These are phyloP conservation scores for Phaeodactylum tricornutum DNA, from an alignment of 108 stramenopile species.

Conservation along the genomic window DNA sequence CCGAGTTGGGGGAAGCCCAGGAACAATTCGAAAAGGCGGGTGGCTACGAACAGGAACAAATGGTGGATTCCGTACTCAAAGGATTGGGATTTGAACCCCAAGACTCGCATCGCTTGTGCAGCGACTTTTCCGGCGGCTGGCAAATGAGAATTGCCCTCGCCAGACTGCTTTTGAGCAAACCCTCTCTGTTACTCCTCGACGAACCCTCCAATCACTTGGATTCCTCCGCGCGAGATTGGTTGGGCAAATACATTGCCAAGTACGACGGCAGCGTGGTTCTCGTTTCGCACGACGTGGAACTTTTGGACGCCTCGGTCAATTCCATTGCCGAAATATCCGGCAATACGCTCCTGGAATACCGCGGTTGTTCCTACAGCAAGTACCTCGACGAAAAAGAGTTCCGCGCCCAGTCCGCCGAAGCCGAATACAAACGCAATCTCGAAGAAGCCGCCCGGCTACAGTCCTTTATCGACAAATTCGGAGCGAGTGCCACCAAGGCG, in stretches of 20 bases:
- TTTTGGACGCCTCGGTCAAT: constrained; percentile 55
- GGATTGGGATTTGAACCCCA: constrained; percentile 74
- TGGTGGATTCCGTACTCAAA: constrained; percentile 68
- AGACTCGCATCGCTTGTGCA: constrained; percentile 66
- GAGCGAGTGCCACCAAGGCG: constrained; percentile 83
- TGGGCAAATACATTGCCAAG: constrained; percentile 66
- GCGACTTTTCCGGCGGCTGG: constrained; percentile 89
- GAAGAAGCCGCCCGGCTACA: constrained; percentile 81
- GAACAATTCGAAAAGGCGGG: constrained; percentile 60
- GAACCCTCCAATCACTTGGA: constrained; percentile 84
- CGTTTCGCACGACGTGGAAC: constrained; percentile 80
- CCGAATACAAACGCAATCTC: constrained; percentile 76
- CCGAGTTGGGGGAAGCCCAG: constrained; percentile 46
- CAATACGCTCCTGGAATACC: constrained; percentile 27
- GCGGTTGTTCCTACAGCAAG: constrained; percentile 56
- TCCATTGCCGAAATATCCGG: constrained; percentile 78
- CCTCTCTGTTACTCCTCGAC: constrained; percentile 69
- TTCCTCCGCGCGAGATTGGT: constrained; percentile 59
- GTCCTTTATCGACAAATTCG: constrained; percentile 79
- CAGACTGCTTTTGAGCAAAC: constrained; percentile 66
- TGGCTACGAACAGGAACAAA: constrained; percentile 83
- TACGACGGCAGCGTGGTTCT: constrained; percentile 68
- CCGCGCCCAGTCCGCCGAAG: constrained; percentile 56
- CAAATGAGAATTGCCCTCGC: constrained; percentile 90
- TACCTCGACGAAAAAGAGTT: constrained; percentile 68